Evolutionary conservation across 108 stramenopile genomes (phyloP), one percentile per base, ranked within the genome.

Genomic region (Cyclotella cryptica): DNA sequence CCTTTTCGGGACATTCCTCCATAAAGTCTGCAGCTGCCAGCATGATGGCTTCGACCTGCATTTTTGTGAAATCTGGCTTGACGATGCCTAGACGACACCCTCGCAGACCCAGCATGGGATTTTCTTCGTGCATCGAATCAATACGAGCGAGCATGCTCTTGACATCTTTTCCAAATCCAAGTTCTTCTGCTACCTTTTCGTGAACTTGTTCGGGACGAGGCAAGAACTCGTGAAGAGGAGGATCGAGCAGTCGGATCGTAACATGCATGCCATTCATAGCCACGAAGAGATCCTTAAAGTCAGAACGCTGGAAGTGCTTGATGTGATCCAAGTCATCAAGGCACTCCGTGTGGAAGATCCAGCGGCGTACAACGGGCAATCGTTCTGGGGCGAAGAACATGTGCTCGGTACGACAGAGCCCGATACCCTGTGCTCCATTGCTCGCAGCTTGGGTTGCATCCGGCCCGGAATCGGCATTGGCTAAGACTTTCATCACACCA

Each of bases 191-290:
- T 10, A 92, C 44, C 46, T 77, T 63, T 15, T 79, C 86, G 39
- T 92, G 73, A 12, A 90, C 84, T 55, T 86, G 69, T 11, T 74
- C 75, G 35, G 75, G 64, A 14, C 72, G 82, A 35, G 95, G 95
- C 10, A 94, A 59, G 77, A 96, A 96, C 66, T 96, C 93, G 66
- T 96, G 95, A 14, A 96, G 84, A 4, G 95, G 95, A 45, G 95
- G 95, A 71, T 96, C 95, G 18, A 96, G 63, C 9, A 96, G 74
- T 41, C 95, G 88, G 24, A 96, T 85, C 10, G 93, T 96, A 19
- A 96, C 95, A 45, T 86, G 88, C 41, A 71, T 79, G 47, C 84
- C 87, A 62, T 89, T 86, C 93, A 96, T 93, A 10, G 84, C 93
- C 39, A 72, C 63, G 24, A 91, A 86, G 47, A 93, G 81, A 17